Base-by-base conservation (phyloP, 192 early-diverging fungal genomes). In the Rhizoclosmatium globosum region DNA sequence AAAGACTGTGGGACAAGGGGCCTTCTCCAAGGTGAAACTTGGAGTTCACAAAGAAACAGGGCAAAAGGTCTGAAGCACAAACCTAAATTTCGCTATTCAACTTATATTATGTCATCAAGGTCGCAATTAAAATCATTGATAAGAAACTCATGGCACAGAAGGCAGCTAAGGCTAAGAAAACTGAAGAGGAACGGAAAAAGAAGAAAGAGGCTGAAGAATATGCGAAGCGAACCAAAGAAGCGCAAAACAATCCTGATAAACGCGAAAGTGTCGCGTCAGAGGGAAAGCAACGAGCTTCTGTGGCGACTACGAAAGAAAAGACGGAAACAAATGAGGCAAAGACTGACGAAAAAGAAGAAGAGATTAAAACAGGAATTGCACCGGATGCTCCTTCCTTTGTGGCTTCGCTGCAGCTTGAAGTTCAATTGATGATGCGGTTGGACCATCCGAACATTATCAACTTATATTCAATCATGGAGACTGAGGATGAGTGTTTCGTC, bases 1-100 rank as follows among this genome's bases (percentile, higher is more conserved):
- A 7, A 89, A 90, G 73, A 92, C 91, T 19, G 87, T 92, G 39
- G 91, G 91, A 0, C 85, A 91, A 78, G 91, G 91, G 45, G 91
- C 91, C 11, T 92, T 92, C 70, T 89, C 88, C 42, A 92, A 92
- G 78, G 91, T 92, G 66, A 92, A 92, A 82, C 78, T 92, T 46
- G 91, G 84, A 3, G 79, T 78, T 39, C 89, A 91, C 81, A 87
- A 77, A 61, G 84, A 88, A 48, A 89, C 90, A 2, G 86, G 86
- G 9, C 84, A 88, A 77, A 91, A 91, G 81, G 90, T 89, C 47
- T 45, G 68, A 19, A 62, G 60, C 60, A 50, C 4, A 50, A 50
- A 50, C n/a, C n/a, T n/a, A n/a, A n/a, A n/a, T n/a, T n/a, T n/a
- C n/a, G n/a, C 53, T 11, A 56, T 56, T 56, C 6, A 11, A 57